Conservation (phyloP, 2,329 filamentous ascomycete genomes). For the Botrytis sinoallii region DNA sequence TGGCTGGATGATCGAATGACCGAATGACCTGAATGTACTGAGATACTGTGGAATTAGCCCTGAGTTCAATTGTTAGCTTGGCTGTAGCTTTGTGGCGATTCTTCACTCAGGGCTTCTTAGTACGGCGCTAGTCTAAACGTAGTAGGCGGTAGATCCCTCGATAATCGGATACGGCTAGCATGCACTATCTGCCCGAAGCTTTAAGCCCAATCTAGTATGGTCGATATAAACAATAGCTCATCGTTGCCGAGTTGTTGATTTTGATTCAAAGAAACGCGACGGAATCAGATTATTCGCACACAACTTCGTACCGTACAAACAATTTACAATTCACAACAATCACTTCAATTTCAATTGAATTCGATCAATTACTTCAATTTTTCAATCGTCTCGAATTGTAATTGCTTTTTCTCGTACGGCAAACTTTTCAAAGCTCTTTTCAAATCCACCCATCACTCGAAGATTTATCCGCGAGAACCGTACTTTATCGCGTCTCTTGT, state of each 20-base stretch:
- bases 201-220: not conserved
- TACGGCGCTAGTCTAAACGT: not conserved
- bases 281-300: conserved; percentile 8
- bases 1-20: not conserved
- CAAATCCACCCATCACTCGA: not conserved
- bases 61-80: not conserved
- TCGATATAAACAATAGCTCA: not conserved
- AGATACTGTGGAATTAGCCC: not conserved
- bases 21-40: no score
- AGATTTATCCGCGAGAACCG: conserved; percentile 6
- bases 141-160: not conserved
- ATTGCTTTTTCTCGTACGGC: no score
- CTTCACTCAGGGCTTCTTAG: not conserved
- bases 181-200: not conserved
- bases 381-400: not conserved
- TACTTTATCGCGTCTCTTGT: conserved; percentile 1
- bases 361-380: not conserved
- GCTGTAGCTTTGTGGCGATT: not conserved
- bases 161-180: not conserved
- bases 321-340: not conserved
- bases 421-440: not conserved
- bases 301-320: conserved; percentile 4
- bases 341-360: not conserved
- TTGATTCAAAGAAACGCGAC: conserved; percentile 10
- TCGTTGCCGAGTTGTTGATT: conserved; percentile 4